These are phyloP conservation scores for Torulaspora globosa DNA, from an alignment of 1,139 yeast species.

Conservation along the genomic window DNA sequence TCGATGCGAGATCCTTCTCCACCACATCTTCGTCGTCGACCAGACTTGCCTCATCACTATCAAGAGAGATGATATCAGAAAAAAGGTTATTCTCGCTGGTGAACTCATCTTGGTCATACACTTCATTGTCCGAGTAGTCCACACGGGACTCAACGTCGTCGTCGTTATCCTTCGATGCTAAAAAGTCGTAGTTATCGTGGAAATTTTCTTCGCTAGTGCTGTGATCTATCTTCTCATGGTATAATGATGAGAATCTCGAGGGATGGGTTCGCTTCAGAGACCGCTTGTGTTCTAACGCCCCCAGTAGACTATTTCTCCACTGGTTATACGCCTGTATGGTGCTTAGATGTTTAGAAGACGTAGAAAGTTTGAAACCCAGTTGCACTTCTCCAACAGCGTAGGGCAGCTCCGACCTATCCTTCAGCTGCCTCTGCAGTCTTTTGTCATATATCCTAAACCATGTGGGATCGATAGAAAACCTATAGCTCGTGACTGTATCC, in stretches of 20 bases:
- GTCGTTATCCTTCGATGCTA: conserved; percentile 12
- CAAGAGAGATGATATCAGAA: conserved; percentile 8
- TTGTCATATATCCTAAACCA: conserved; percentile 33
- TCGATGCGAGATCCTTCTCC: conserved; percentile 5
- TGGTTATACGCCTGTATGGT: conserved; percentile 24
- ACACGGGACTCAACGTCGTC: conserved; percentile 13
- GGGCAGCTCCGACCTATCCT: conserved; percentile 12
- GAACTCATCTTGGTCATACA: conserved; percentile 9
- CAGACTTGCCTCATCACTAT: conserved; percentile 9
- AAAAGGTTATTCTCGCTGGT: conserved; percentile 11
- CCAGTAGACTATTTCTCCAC: conserved; percentile 22
- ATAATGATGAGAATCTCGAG: not conserved
- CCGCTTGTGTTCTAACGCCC: conserved; percentile 7
- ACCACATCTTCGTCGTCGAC: conserved; percentile 5
- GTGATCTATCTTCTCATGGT: not conserved
- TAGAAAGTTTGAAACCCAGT: conserved; percentile 23
- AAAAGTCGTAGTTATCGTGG: conserved; percentile 3
- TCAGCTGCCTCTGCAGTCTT: conserved; percentile 20
- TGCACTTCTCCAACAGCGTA: conserved; percentile 29
- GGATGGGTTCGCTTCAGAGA: conserved; percentile 2
- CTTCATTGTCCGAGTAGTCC: conserved; percentile 15
- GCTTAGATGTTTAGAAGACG: conserved; percentile 17
- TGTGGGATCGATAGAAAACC: conserved; percentile 18
- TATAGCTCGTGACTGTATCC: conserved; percentile 20
- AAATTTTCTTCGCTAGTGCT: conserved; percentile 1